Base-by-base conservation (phyloP, 2,329 filamentous ascomycete genomes). In the Scedosporium dehoogii region DNA sequence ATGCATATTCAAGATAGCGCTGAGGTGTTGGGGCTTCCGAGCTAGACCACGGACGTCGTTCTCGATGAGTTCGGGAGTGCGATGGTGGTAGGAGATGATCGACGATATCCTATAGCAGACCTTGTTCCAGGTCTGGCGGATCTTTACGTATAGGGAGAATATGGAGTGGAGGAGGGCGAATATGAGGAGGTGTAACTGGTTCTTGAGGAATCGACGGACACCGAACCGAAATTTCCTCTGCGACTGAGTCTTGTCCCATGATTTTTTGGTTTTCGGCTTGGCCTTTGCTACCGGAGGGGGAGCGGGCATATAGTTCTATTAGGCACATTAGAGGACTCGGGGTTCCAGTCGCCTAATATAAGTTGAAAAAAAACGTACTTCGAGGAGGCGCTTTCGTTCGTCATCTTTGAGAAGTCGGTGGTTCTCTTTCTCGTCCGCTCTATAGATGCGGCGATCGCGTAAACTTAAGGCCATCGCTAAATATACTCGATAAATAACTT, bases 31-130 rank as follows among this genome's bases (percentile, higher is more conserved):
- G 2, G 94, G 94, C 64, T 96, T 75, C 68, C 88, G 85, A 63
- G 80, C 82, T 63, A 99, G 75, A 9, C 82, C 81, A 72, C 85
- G 85, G 27, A 97, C 88, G 76, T 99, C 94, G 70, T 89, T 87
- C 70, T 88, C 86, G 68, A 99, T 96, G 71, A 96, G 85, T 72
- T 96, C 91, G 6, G 94, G 94, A 0, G 93, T 96, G 60, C 91
- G 90, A 74, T 99, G 94, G 76, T 99, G 96, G 77, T 99, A 94
- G 73, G 93, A 92, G 62, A 96, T 80, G 65, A 97, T 83, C 9
- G 91, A 90, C 61, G 91, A 84, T 66, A 93, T 78, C 64, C 90
- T 87, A 72, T 94, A 89, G 67, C 86, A 80, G 59, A 96, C 81
- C 7, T 88, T 84, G 73, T 93, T 88, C 76, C 91, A 94, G 62